phyloP scores from a whole-genome alignment of 305 asterid species.

The Stenogyne calaminthoides region DNA sequence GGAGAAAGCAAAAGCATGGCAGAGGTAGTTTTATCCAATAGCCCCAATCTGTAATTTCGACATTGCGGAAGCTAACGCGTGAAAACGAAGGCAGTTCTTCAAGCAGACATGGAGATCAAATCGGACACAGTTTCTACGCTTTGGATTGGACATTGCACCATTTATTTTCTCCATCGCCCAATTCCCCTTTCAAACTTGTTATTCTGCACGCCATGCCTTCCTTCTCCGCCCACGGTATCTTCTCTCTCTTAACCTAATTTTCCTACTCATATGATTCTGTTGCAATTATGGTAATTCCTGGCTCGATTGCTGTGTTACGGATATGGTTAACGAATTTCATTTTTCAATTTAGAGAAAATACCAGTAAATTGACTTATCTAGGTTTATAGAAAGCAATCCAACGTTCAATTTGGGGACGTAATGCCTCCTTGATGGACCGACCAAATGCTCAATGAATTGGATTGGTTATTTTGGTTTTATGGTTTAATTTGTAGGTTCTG shows the following conservation, averaged over 20 bases:
- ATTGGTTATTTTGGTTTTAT: not conserved
- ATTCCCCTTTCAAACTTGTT: conserved; percentile 59
- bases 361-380: too few relatives aligned
- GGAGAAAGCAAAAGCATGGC: too few relatives aligned
- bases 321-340: too few relatives aligned
- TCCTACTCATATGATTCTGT: not conserved
- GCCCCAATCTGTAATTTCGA: too few relatives aligned
- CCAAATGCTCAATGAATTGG: not conserved
- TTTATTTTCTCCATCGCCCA: conserved; percentile 51
- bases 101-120: conserved; percentile 49
- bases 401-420: too few relatives aligned
- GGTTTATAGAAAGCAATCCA: too few relatives aligned
- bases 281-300: not conserved
- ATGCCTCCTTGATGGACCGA: too few relatives aligned
- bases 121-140: conserved; percentile 74
- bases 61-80: not conserved
- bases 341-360: too few relatives aligned
- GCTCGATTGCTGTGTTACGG: not conserved
- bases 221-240: conserved; percentile 73
- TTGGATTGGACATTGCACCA: conserved; percentile 80
- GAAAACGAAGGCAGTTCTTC: not conserved
- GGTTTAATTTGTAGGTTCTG: conserved; percentile 41
- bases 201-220: conserved; percentile 72
- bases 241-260: not conserved
- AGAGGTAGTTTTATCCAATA: too few relatives aligned